Evolutionary conservation across 768 basidiomycete species (phyloP).

Genomic region (Rhodotorula diobovata): DNA sequence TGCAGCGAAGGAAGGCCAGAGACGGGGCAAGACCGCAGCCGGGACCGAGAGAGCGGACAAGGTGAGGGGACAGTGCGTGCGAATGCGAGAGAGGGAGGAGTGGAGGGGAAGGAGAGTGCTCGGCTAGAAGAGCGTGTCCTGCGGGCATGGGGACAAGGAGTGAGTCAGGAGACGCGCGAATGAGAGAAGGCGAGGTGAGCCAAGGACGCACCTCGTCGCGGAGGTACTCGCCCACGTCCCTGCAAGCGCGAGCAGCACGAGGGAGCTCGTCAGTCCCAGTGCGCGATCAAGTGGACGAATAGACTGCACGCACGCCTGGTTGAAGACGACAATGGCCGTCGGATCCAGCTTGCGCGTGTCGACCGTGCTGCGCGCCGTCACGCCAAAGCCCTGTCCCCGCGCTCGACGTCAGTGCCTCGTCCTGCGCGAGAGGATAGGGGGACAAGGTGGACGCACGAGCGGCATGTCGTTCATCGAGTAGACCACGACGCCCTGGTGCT

Average conservation of each 20-base stretch:
- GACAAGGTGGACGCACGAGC: constrained; percentile 46
- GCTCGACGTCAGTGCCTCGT: neutral
- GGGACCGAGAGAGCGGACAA: too few relatives aligned
- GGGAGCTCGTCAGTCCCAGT: too few relatives aligned
- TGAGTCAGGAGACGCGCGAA: neutral
- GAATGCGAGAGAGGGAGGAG: neutral
- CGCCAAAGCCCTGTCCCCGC: constrained; percentile 72
- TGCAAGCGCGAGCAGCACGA: constrained; percentile 45
- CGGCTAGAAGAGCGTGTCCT: constrained; percentile 72
- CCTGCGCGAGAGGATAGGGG: constrained; percentile 44
- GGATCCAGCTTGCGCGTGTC: constrained; percentile 97
- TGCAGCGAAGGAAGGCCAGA: too few relatives aligned
- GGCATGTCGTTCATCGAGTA: constrained; percentile 95
- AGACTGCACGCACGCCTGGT: constrained; percentile 71
- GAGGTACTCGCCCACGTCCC: constrained; percentile 96
- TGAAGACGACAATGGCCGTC: constrained; percentile 94
- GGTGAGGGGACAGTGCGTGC: neutral
- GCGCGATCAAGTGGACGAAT: too few relatives aligned
- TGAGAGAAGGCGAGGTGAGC: neutral
- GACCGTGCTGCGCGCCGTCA: constrained; percentile 88
- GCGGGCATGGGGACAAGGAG: neutral
- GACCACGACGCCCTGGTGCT: constrained; percentile 96
- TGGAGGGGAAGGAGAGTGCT: too few relatives aligned
- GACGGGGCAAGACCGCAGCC: too few relatives aligned
- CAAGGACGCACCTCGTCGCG: constrained; percentile 60